These are phyloP conservation scores for Lophiostoma macrostomum DNA, from an alignment of 495 filamentous ascomycete species.

Conservation along the genomic window DNA sequence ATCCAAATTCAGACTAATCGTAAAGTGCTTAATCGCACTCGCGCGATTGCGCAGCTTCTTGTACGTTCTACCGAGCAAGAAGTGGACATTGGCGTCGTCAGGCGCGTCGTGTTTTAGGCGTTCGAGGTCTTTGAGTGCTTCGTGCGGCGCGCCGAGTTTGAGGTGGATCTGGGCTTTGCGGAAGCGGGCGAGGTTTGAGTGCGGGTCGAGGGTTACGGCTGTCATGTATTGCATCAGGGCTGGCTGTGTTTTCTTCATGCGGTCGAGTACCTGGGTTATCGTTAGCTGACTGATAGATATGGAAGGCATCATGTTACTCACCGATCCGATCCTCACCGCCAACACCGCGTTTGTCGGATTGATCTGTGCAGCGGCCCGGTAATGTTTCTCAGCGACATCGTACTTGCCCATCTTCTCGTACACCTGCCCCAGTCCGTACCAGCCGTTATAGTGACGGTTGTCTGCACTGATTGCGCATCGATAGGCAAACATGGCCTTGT, in stretches of 20 bases:
- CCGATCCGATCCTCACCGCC: slow-evolving; percentile 83
- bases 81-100: slow-evolving; percentile 94
- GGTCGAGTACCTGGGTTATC: slow-evolving; percentile 62
- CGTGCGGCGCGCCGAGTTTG: slow-evolving; percentile 64
- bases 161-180: slow-evolving; percentile 88
- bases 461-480: slow-evolving; percentile 79
- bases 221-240: slow-evolving; percentile 77
- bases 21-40: slow-evolving; percentile 85
- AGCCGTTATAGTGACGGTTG: slow-evolving; percentile 90
- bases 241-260: slow-evolving; percentile 71
- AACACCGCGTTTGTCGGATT: slow-evolving; percentile 90
- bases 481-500: slow-evolving; percentile 85
- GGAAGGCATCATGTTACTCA: slow-evolving; percentile 23
- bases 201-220: slow-evolving; percentile 77
- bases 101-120: slow-evolving; percentile 85
- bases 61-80: slow-evolving; percentile 81
- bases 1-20: slow-evolving; percentile 90
- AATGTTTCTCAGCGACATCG: slow-evolving; percentile 85
- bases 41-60: slow-evolving; percentile 75
- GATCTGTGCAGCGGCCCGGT: slow-evolving; percentile 76
- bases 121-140: slow-evolving; percentile 74
- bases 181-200: slow-evolving; percentile 76
- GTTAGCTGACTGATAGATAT: background rate
- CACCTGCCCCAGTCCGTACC: slow-evolving; percentile 90
- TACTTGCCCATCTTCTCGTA: slow-evolving; percentile 94